Evolutionary conservation across 2,329 filamentous ascomycete species (phyloP).

Genomic region (Exophiala dermatitidis): DNA sequence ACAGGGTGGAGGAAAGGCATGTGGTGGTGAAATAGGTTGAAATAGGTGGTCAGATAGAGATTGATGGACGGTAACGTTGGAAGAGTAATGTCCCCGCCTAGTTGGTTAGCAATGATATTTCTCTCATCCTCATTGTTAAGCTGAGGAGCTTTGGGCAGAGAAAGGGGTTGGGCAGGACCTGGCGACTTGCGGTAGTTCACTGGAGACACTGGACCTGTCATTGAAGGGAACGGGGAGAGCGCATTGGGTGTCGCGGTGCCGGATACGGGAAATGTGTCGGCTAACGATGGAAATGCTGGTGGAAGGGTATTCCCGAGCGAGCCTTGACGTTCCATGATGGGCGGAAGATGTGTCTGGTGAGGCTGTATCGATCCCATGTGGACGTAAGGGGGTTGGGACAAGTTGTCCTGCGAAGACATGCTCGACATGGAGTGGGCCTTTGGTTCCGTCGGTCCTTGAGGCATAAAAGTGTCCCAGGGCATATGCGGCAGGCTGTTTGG

Average conservation of each 20-base stretch:
- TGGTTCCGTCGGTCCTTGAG: constrained; percentile 59
- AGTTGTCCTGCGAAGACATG: constrained; percentile 57
- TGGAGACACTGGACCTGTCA: constrained; percentile 60
- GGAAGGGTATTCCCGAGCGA: constrained; percentile 55
- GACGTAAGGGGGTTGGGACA: constrained; percentile 56
- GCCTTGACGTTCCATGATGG: constrained; percentile 59
- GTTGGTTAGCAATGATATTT: constrained; percentile 76
- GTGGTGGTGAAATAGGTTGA: constrained; percentile 94
- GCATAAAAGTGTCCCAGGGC: constrained; percentile 85
- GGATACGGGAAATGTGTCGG: constrained; percentile 62
- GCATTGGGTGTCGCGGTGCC: constrained; percentile 64
- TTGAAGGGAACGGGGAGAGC: constrained; percentile 63
- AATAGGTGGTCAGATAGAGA: constrained; percentile 90
- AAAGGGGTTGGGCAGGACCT: constrained; percentile 58
- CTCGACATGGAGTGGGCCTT: constrained; percentile 70
- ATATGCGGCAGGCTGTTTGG: constrained; percentile 77
- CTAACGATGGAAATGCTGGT: constrained; percentile 63
- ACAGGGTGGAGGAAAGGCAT: constrained; percentile 89
- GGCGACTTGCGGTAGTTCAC: constrained; percentile 65
- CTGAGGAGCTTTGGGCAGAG: constrained; percentile 66
- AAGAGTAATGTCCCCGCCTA: constrained; percentile 80
- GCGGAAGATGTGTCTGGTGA: constrained; percentile 58
- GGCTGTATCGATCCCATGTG: constrained; percentile 51
- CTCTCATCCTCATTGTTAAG: constrained; percentile 78
- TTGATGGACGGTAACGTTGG: constrained; percentile 76